Conservation (phyloP, 2,329 filamentous ascomycete genomes). For the Aureobasidium sp. region DNA sequence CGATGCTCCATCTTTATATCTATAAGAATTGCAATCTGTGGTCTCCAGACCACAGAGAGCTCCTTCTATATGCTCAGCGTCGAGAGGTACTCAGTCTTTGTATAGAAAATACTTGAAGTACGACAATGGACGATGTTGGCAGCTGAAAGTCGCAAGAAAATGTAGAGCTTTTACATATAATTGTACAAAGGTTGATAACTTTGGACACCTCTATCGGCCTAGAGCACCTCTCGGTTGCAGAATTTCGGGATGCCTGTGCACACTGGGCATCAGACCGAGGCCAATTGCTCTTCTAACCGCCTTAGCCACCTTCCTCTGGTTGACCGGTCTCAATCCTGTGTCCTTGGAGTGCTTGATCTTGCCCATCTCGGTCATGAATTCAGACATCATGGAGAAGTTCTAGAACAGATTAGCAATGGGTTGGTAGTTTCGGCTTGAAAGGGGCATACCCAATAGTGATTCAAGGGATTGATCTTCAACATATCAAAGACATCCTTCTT, state of each 20-base stretch:
- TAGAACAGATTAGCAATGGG: slow-evolving; percentile 29
- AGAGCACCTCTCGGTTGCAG: slow-evolving; percentile 30
- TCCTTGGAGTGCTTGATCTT: slow-evolving; percentile 69
- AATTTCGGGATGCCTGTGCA: slow-evolving; percentile 81
- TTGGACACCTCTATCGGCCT: not conserved
- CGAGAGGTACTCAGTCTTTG: not conserved
- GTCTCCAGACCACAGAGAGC: too few relatives aligned
- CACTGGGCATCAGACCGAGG: slow-evolving; percentile 83
- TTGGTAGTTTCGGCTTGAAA: not conserved
- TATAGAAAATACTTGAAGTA: not conserved
- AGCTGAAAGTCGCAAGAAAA: not conserved
- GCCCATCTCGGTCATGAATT: slow-evolving; percentile 78
- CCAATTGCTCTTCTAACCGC: slow-evolving; percentile 83
- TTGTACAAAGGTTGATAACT: not conserved
- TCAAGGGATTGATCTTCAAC: slow-evolving; percentile 68
- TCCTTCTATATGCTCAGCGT: not conserved
- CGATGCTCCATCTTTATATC: not conserved
- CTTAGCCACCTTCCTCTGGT: slow-evolving; percentile 89
- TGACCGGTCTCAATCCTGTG: slow-evolving; percentile 76
- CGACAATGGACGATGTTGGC: not conserved
- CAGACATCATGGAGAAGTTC: slow-evolving; percentile 89
- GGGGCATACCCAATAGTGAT: slow-evolving; percentile 72
- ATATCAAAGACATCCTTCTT: slow-evolving; percentile 66
- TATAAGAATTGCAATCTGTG: not conserved
- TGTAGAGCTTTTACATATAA: not conserved